Evolutionary conservation across 2,329 filamentous ascomycete species (phyloP).

Genomic region (Neonectria faginata): DNA sequence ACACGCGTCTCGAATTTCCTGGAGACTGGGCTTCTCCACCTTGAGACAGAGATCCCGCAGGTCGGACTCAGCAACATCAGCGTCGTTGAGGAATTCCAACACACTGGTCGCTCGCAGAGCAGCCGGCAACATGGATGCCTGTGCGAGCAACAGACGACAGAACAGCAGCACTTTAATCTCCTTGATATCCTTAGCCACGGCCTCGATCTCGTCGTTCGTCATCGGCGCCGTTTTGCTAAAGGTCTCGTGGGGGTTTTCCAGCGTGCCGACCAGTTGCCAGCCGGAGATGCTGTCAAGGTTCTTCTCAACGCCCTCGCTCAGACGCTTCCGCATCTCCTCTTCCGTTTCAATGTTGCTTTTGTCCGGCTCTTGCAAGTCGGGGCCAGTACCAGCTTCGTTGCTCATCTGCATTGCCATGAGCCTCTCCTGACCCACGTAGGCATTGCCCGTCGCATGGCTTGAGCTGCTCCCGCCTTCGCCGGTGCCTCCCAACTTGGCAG

Average conservation of each 20-base stretch:
- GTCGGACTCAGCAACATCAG: slow-evolving; percentile 41
- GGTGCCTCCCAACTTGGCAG: slow-evolving; percentile 5
- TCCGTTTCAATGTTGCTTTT: slow-evolving; percentile 47
- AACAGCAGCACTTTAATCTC: slow-evolving; percentile 47
- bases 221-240: slow-evolving; percentile 43
- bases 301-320: slow-evolving; percentile 45
- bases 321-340: slow-evolving; percentile 43
- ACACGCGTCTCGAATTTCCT: slow-evolving; percentile 47
- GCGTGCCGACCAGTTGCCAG: slow-evolving; percentile 40
- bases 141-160: slow-evolving; percentile 44
- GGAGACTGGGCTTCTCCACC: slow-evolving; percentile 42
- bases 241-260: slow-evolving; percentile 44
- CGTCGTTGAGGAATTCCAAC: slow-evolving; percentile 44
- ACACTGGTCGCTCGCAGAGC: slow-evolving; percentile 42
- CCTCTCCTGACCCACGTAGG: slow-evolving; percentile 28
- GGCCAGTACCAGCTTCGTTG: not conserved
- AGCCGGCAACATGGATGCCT: slow-evolving; percentile 44
- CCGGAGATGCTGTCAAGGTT: slow-evolving; percentile 36
- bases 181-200: slow-evolving; percentile 37
- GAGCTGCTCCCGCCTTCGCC: not conserved
- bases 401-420: slow-evolving; percentile 34
- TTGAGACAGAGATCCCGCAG: slow-evolving; percentile 46
- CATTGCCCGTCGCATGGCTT: not conserved
- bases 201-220: slow-evolving; percentile 42
- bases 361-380: slow-evolving; percentile 38